Percentiles rank a stretch among this genome's conserved stretches.
These are phyloP conservation scores for barrel medic (Medicago truncatula) DNA, from an alignment of 306 rosid species.

Conservation along the genomic window MtrunA17r5.0-ANR NC_053046.1:44665001-44665500, in stretches of 20 bases:
- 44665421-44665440: conserved; percentile 18
- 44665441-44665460: background rate
- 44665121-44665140: conserved; percentile 76
- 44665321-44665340: conserved; percentile 31
- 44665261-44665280: conserved; percentile 24
- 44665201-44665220: conserved; percentile 36
- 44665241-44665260: conserved; percentile 25
- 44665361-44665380: conserved; percentile 34
- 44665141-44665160: conserved; percentile 73
- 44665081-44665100: conserved; percentile 55
- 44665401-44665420: conserved; percentile 23
- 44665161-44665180: conserved; percentile 99
- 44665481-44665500: conserved; percentile 18
- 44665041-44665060: conserved; percentile 30
- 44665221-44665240: conserved; percentile 25
- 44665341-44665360: conserved; percentile 33
- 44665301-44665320: conserved; percentile 31
- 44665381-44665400: conserved; percentile 28
- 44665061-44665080: conserved; percentile 22
- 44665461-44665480: conserved; percentile 34
- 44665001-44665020: conserved; percentile 18
- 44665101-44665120: conserved; percentile 94
- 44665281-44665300: conserved; percentile 11
- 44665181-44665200: conserved; percentile 42
- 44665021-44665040: conserved; percentile 23